Conservation (phyloP, 2,329 filamentous ascomycete genomes). For the Colletotrichum filicis region DNA sequence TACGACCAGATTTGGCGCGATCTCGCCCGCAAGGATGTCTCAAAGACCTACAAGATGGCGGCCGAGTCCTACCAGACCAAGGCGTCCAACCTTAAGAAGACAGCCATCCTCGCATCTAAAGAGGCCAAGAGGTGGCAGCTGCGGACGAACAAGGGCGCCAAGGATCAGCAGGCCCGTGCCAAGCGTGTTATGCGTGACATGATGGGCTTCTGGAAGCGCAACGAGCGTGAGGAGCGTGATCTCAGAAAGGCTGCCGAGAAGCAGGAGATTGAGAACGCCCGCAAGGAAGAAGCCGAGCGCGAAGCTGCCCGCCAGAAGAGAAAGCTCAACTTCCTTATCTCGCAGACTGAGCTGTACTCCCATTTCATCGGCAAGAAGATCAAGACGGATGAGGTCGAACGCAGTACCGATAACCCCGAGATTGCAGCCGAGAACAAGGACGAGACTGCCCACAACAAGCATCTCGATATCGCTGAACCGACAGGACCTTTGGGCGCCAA, state of each 20-base stretch:
- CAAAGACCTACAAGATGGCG: slow-evolving; percentile 91
- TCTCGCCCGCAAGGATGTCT: slow-evolving; percentile 91
- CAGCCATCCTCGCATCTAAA: slow-evolving; percentile 94
- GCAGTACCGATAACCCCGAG: slow-evolving; percentile 85
- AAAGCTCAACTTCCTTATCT: slow-evolving; percentile 99
- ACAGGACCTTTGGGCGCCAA: slow-evolving; percentile 69
- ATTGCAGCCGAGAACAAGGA: slow-evolving; percentile 67
- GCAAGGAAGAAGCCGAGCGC: slow-evolving; percentile 95
- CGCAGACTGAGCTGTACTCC: slow-evolving; percentile 97
- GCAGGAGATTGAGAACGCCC: slow-evolving; percentile 95
- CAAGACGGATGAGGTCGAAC: slow-evolving; percentile 94
- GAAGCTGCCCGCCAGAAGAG: slow-evolving; percentile 97
- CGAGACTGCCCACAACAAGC: slow-evolving; percentile 50
- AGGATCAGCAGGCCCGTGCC: slow-evolving; percentile 94
- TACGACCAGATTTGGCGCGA: slow-evolving; percentile 98
- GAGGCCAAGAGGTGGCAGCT: slow-evolving; percentile 98
- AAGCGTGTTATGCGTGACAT: slow-evolving; percentile 99
- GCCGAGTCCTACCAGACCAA: slow-evolving; percentile 87
- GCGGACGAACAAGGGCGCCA: slow-evolving; percentile 97
- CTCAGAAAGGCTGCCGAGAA: slow-evolving; percentile 93
- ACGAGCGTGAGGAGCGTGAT: slow-evolving; percentile 96
- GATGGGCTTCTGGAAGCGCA: slow-evolving; percentile 99
- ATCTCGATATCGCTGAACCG: slow-evolving; percentile 61
- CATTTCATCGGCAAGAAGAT: slow-evolving; percentile 99
- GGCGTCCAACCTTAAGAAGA: slow-evolving; percentile 97